phyloP scores from a whole-genome alignment of 2,329 filamentous ascomycete species.

The Aureobasidium zeae region DNA sequence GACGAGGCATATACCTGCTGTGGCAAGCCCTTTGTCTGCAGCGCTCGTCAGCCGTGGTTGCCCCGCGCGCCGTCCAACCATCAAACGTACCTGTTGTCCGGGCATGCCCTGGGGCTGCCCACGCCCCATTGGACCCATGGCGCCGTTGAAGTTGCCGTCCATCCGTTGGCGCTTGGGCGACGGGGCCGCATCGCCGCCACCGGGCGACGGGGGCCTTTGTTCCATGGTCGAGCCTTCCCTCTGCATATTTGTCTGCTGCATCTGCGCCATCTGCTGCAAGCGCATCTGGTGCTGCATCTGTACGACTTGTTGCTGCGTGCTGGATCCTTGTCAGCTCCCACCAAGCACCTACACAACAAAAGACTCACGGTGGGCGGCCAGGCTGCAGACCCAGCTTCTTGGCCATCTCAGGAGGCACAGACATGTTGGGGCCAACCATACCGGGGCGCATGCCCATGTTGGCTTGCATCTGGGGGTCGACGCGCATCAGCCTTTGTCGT shows the following conservation, averaged over 20 bases:
- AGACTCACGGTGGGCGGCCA: slow-evolving; percentile 59
- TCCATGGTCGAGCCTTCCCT: slow-evolving; percentile 81
- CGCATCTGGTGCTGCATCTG: slow-evolving; percentile 62
- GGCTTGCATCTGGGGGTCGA: slow-evolving; percentile 20
- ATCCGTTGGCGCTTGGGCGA: slow-evolving; percentile 86
- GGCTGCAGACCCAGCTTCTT: slow-evolving; percentile 66
- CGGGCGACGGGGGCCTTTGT: slow-evolving; percentile 67
- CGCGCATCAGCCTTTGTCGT: slow-evolving; percentile 18
- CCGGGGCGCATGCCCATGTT: slow-evolving; percentile 29
- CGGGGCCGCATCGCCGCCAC: slow-evolving; percentile 68
- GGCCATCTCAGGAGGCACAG: slow-evolving; percentile 55
- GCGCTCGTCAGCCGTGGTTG: neutral
- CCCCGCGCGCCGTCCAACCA: too few relatives aligned
- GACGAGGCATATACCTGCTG: slow-evolving; percentile 59
- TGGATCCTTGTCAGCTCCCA: slow-evolving; percentile 14
- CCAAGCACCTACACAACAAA: neutral
- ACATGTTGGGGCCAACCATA: slow-evolving; percentile 53
- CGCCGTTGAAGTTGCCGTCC: slow-evolving; percentile 66
- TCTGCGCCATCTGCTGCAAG: slow-evolving; percentile 40
- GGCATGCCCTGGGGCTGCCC: slow-evolving; percentile 61
- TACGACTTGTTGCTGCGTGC: slow-evolving; percentile 35
- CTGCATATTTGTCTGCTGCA: slow-evolving; percentile 72
- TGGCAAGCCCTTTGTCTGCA: slow-evolving; percentile 15
- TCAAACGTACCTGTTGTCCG: slow-evolving; percentile 47
- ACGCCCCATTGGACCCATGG: slow-evolving; percentile 59